phyloP scores from a whole-genome alignment of 495 filamentous ascomycete species.

The Astrothelium macrocarpum region DNA sequence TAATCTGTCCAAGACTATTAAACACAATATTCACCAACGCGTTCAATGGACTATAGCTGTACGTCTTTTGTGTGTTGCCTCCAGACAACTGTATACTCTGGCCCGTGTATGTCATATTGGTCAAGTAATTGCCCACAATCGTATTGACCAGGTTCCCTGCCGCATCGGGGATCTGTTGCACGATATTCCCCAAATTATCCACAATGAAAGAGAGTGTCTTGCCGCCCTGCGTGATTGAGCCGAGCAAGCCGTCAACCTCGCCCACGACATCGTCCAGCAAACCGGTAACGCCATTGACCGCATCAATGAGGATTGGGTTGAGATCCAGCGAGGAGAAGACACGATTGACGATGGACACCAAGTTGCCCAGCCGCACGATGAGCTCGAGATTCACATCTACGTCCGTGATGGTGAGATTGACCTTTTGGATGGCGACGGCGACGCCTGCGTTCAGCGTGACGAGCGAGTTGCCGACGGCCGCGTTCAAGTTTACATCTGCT shows the following conservation, averaged over 20 bases:
- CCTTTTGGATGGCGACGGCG: constrained; percentile 40
- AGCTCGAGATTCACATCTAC: constrained; percentile 47
- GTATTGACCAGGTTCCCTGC: constrained; percentile 32
- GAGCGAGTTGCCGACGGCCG: constrained; percentile 41
- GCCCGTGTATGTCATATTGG: constrained; percentile 50
- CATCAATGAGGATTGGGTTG: constrained; percentile 47
- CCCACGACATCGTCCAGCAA: constrained; percentile 43
- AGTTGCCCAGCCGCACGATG: constrained; percentile 42
- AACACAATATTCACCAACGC: constrained; percentile 50
- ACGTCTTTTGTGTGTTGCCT: constrained; percentile 46
- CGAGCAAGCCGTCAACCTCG: constrained; percentile 44
- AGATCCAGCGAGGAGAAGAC: constrained; percentile 46
- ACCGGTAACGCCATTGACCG: constrained; percentile 42
- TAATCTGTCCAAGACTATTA: constrained; percentile 45
- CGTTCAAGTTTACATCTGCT: constrained; percentile 48
- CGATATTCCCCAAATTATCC: constrained; percentile 51
- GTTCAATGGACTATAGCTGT: constrained; percentile 41
- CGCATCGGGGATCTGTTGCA: constrained; percentile 41
- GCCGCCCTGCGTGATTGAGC: constrained; percentile 43
- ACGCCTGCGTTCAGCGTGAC: constrained; percentile 49
- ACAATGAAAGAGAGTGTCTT: constrained; percentile 44
- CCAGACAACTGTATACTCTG: constrained; percentile 34
- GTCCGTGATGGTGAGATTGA: constrained; percentile 51
- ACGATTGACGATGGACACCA: constrained; percentile 50
- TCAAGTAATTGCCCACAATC: constrained; percentile 46